Percentiles rank a stretch among this genome's conserved stretches.
These are phyloP conservation scores for Magnolia kwangsiensis DNA, from an alignment of 164 flowering plant species.

Conservation along the genomic window DNA sequence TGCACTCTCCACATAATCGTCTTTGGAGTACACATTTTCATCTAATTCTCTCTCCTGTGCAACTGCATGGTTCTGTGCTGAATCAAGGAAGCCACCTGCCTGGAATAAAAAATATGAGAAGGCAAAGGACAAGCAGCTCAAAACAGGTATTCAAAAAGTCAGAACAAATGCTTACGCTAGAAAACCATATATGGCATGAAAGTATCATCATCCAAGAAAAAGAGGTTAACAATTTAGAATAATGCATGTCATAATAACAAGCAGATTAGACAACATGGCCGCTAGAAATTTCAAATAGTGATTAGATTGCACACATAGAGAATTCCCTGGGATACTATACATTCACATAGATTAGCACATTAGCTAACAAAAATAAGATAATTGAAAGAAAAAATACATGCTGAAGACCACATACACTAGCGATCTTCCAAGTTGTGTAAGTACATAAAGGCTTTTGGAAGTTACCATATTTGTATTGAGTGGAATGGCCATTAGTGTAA, in stretches of 20 bases:
- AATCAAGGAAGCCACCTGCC: slow-evolving; percentile 90
- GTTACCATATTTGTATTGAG: too few species aligned
- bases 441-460: too few species aligned
- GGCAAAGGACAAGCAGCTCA: slow-evolving; percentile 12
- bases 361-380: too few species aligned
- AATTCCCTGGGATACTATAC: too few species aligned
- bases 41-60: slow-evolving; percentile 71
- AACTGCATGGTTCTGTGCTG: slow-evolving; percentile 56
- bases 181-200: not conserved
- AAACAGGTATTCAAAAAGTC: slow-evolving; percentile 5
- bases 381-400: too few species aligned
- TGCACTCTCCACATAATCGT: slow-evolving; percentile 52
- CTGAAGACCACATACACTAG: too few species aligned
- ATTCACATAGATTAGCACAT: too few species aligned
- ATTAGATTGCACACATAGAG: too few species aligned
- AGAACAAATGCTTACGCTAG: not conserved
- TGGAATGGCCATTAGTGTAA: too few species aligned
- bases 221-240: not conserved
- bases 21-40: slow-evolving; percentile 55
- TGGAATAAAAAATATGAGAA: slow-evolving; percentile 33
- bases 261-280: not conserved
- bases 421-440: too few species aligned
- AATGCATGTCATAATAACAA: not conserved
- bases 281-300: not conserved
- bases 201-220: not conserved